Base-by-base conservation (phyloP, 768 basidiomycete species). In the Multifurca ochricompacta region DNA sequence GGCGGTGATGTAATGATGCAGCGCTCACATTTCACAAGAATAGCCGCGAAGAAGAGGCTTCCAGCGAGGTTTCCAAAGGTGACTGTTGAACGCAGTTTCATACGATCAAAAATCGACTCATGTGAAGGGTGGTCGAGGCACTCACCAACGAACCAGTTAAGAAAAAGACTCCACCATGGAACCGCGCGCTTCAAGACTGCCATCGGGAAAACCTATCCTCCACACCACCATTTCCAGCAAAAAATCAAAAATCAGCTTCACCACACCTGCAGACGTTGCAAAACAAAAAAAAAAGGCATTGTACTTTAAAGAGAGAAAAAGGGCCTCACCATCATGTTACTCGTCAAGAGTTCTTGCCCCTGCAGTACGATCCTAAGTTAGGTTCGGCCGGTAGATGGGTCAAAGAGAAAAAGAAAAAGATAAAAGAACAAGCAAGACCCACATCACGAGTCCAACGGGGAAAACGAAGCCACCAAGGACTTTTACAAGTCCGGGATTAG, bases 391-490 rank as follows among this genome's bases (percentile, higher is more conserved):
- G 28, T 23, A 11, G 9, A 5, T 25, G 23, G 14, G 6, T 7
- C 11, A 21, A 32, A n/a, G 36, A 32, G 19, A 18, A 13, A n/a
- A n/a, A 11, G 36, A 49, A 19, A 30, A n/a, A n/a, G n/a, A n/a
- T n/a, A n/a, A n/a, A n/a, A n/a, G n/a, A n/a, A n/a, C n/a, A n/a
- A n/a, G 9, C 21, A 18, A n/a, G 11, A 56, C 73, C 56, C 61
- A 87, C 85, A 87, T 87, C 51, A 83, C 81, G 71, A 87, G 78
- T 63, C 85, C 85, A 2, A 84, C 82, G 8, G 85, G 85, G 66
- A 87, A 87, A 23, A 87, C 80, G 43, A 85, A 77, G 14, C 81
- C 85, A 16, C 76, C 76, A 3, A 87, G 66, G 28, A 85, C 59
- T 63, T 82, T 86, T 41, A 84, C 80, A 9, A 87, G 68, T 18